phyloP scores from a whole-genome alignment of 1,284 basidiomycete genomes.

The Mycosarcoma maydis region DNA sequence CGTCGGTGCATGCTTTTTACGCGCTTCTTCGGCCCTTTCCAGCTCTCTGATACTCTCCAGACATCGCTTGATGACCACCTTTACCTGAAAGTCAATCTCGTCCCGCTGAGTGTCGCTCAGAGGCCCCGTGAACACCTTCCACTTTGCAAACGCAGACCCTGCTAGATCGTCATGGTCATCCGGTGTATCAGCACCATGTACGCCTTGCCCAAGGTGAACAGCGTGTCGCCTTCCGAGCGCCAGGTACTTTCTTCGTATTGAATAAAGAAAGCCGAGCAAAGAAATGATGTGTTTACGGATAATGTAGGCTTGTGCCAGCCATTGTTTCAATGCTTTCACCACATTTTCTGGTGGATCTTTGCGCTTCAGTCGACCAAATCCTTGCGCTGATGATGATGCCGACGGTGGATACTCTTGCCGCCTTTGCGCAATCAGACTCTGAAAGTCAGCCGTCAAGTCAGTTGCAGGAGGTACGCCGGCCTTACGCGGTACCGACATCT shows the following conservation, averaged over 20 bases:
- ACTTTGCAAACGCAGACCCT: slow-evolving; percentile 48
- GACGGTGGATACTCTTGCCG: slow-evolving; percentile 30
- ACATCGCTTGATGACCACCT: slow-evolving; percentile 81
- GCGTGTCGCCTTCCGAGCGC: slow-evolving; percentile 29
- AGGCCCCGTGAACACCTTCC: slow-evolving; percentile 71
- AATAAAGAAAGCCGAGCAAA: slow-evolving; percentile 48
- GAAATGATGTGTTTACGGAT: slow-evolving; percentile 47
- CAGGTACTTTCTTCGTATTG: slow-evolving; percentile 52
- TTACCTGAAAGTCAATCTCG: slow-evolving; percentile 87
- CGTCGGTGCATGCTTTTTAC: slow-evolving; percentile 49
- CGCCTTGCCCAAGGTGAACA: slow-evolving; percentile 17
- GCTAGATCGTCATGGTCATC: slow-evolving; percentile 19
- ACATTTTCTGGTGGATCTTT: slow-evolving; percentile 41
- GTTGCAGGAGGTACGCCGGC: slow-evolving; percentile 24
- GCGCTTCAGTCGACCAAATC: slow-evolving; percentile 19
- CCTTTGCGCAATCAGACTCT: slow-evolving; percentile 25
- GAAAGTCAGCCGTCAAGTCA: slow-evolving; percentile 40
- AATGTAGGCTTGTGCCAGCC: slow-evolving; percentile 44
- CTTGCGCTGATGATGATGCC: slow-evolving; percentile 21
- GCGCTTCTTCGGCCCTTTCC: slow-evolving; percentile 78
- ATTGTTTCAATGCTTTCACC: slow-evolving; percentile 38
- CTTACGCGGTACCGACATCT: slow-evolving; percentile 20
- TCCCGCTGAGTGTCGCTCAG: slow-evolving; percentile 86
- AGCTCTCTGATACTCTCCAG: slow-evolving; percentile 84
- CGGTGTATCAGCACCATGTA: slow-evolving; percentile 21